Percentiles rank a stretch among this genome's conserved stretches.
Conservation (phyloP, 2,329 filamentous ascomycete genomes). For the Ramularia collo-cygni region DNA sequence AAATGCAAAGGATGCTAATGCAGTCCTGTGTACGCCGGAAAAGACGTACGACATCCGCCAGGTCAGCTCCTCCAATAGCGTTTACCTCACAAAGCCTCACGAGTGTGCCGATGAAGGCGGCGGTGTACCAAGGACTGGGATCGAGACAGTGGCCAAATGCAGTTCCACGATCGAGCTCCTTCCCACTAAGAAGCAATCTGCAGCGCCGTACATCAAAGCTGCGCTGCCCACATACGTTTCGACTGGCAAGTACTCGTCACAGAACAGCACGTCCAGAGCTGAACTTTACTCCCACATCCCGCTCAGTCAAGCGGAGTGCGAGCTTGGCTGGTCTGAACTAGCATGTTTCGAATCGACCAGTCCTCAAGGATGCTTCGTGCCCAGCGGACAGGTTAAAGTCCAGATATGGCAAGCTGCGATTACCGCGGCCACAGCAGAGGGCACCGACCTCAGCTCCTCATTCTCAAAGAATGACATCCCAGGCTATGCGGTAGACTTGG, state of each 20-base stretch:
- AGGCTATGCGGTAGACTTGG: conserved; percentile 14
- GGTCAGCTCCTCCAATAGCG: conserved; percentile 59
- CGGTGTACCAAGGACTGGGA: conserved; percentile 24
- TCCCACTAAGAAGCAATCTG: conserved; percentile 28
- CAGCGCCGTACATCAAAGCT: conserved; percentile 31
- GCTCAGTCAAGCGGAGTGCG: conserved; percentile 46
- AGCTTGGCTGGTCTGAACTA: conserved; percentile 44
- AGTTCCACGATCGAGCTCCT: conserved; percentile 38
- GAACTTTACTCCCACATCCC: conserved; percentile 45
- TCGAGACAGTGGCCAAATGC: conserved; percentile 40
- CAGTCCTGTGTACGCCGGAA: conserved; percentile 53
- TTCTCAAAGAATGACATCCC: conserved; percentile 26
- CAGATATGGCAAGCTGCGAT: conserved; percentile 44
- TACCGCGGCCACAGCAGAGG: conserved; percentile 35
- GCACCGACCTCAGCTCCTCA: conserved; percentile 33
- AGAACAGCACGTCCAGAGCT: conserved; percentile 28
- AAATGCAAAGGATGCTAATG: conserved; percentile 31
- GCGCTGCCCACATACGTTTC: conserved; percentile 35
- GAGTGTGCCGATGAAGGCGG: conserved; percentile 11
- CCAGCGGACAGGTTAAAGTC: conserved; percentile 42
- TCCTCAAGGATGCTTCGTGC: conserved; percentile 35
- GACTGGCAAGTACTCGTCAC: conserved; percentile 16
- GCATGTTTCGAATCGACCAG: conserved; percentile 45
- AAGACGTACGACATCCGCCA: conserved; percentile 56
- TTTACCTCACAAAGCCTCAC: conserved; percentile 46